Evolutionary conservation across 2,329 filamentous ascomycete species (phyloP).

Genomic region (Diaporthe destruens): DNA sequence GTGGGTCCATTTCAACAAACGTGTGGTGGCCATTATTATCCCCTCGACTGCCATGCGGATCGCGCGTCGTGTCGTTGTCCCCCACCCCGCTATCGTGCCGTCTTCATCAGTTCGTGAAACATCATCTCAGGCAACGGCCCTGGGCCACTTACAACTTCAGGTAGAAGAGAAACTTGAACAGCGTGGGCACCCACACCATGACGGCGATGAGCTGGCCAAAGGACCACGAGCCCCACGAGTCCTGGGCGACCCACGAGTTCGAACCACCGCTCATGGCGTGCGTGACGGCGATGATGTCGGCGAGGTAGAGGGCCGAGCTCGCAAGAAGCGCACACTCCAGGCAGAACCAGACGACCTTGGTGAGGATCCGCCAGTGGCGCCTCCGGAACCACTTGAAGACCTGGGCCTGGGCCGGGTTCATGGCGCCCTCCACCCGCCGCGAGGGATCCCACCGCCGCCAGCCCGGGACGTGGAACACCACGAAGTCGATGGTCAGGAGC

Average conservation of each 20-base stretch:
- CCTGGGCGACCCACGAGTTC: background rate
- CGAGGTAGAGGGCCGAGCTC: slow-evolving; percentile 1
- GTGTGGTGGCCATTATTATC: background rate
- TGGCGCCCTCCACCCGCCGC: background rate
- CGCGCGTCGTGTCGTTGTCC: background rate
- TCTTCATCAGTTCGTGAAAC: background rate
- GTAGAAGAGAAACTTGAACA: slow-evolving; percentile 30
- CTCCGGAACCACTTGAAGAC: background rate
- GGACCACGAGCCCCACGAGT: slow-evolving; percentile 28
- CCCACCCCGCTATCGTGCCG: background rate
- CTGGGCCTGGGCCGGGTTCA: slow-evolving; percentile 3
- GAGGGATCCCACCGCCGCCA: background rate
- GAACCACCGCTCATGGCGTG: slow-evolving; percentile 10
- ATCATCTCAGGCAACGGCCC: accelerated
- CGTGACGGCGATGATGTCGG: slow-evolving; percentile 1
- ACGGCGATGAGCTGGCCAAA: slow-evolving; percentile 34
- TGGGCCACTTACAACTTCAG: slow-evolving; percentile 13
- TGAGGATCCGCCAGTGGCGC: background rate
- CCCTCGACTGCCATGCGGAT: background rate
- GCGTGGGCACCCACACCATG: slow-evolving; percentile 31
- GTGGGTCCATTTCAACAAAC: background rate
- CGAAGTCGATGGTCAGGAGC: slow-evolving; percentile 21
- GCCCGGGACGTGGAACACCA: background rate
- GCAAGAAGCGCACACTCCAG: slow-evolving; percentile 3
- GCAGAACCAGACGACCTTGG: background rate